Conservation (phyloP, 2,329 filamentous ascomycete genomes). For the Aspergillus sp. region DNA sequence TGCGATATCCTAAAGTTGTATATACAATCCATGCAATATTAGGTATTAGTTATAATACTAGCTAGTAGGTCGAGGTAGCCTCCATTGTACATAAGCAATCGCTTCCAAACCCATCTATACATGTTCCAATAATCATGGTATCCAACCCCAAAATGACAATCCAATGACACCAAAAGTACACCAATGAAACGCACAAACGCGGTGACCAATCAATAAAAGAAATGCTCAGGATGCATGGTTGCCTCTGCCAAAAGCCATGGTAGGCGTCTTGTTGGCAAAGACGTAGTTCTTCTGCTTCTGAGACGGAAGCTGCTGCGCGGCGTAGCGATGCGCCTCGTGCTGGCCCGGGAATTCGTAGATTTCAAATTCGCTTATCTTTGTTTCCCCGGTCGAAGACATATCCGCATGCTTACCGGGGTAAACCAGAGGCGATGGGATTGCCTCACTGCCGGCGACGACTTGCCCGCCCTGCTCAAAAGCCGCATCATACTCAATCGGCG, state of each 20-base stretch:
- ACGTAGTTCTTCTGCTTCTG: conserved; percentile 36
- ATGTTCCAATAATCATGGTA: neutral
- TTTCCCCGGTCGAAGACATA: conserved; percentile 19
- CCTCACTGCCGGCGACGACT: conserved; percentile 21
- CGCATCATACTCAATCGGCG: conserved; percentile 30
- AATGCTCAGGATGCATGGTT: too few species aligned
- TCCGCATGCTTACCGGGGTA: conserved; percentile 24
- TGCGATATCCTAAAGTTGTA: too few species aligned
- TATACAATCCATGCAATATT: too few species aligned
- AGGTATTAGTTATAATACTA: neutral
- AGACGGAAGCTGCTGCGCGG: conserved; percentile 32
- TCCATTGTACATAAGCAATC: neutral
- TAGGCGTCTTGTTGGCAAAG: conserved; percentile 27
- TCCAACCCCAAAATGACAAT: too few species aligned
- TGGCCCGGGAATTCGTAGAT: conserved; percentile 39
- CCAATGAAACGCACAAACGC: neutral
- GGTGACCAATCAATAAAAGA: neutral
- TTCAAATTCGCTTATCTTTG: conserved; percentile 32
- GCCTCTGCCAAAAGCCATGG: neutral
- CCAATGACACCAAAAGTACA: too few species aligned
- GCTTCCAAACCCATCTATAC: neutral
- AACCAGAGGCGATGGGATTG: conserved; percentile 22
- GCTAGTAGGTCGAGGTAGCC: neutral
- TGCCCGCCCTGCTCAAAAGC: conserved; percentile 21
- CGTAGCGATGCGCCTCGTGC: conserved; percentile 33